Evolutionary conservation across 2,329 filamentous ascomycete species (phyloP), one percentile per base, ranked within the genome.

Genomic region (Talaromyces sp.): DNA sequence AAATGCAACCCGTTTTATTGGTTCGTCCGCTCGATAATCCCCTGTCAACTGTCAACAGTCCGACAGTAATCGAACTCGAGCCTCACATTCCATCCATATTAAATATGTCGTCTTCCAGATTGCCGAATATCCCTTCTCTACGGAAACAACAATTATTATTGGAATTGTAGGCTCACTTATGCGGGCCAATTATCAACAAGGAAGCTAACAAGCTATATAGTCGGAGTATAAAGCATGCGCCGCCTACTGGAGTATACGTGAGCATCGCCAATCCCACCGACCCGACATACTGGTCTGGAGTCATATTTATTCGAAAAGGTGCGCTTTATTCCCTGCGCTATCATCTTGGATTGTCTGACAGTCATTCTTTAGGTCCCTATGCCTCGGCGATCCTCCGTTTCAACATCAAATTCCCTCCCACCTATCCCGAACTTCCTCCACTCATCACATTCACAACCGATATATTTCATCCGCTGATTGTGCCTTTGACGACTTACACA

Each of bases 391-490:
- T 97, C 71, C 85, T 98, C 68, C 90, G 93, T 72, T 96, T 98
- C 79, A 89, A 95, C 70, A 90, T 98, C 69, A 89, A 89, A 27
- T 98, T 98, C 72, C 91, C 93, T 41, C 84, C 90, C 67, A 84
- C 85, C 45, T 97, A 96, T 75, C 94, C 94, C 13, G 80, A 84
- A 60, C 80, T 91, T 22, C 91, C 94, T 60, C 95, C 95, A 10
- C 83, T 93, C 19, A 87, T 99, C 69, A 94, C 90, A 63, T 97
- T 99, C 78, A 86, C 88, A 54, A 96, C 92, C 70, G 94, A 98
- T 75, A 90, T 98, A 70, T 99, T 98, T 77, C 94, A 99, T 76
- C 94, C 94, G 19, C 84, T 99, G 49, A 89, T 98, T 70, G 93
- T 93, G 8, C 93, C 95, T 43, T 84, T 96, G 67, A 97, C 93